Evolutionary conservation across 2,329 filamentous ascomycete species (phyloP).

Genomic region (Sclerotinia sclerotiorum): DNA sequence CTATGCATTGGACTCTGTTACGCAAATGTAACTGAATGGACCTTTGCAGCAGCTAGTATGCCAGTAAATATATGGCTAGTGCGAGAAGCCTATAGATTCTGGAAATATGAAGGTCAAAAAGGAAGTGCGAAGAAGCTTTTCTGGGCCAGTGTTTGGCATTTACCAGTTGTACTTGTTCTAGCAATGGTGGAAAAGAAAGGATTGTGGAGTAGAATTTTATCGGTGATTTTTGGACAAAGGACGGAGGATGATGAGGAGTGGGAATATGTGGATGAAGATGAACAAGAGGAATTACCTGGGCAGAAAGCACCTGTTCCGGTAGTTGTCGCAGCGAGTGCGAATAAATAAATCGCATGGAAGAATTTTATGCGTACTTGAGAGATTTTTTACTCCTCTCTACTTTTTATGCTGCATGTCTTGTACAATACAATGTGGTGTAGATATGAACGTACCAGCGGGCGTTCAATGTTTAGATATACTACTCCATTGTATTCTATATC

Average conservation of each 20-base stretch:
- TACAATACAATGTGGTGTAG: background rate
- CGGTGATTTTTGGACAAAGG: constrained; percentile 59
- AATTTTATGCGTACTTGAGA: background rate
- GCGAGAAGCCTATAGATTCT: constrained; percentile 78
- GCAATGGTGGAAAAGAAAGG: constrained; percentile 93
- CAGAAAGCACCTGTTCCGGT: constrained; percentile 3
- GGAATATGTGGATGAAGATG: constrained; percentile 45
- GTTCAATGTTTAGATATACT: background rate
- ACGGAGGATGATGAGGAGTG: constrained; percentile 57
- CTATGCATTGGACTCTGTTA: constrained; percentile 80
- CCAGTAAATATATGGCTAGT: constrained; percentile 85
- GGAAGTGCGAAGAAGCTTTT: constrained; percentile 84
- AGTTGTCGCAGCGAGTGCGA: background rate
- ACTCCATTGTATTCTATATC: background rate
- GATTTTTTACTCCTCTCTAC: background rate
- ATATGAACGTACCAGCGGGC: background rate
- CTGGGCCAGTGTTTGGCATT: constrained; percentile 97
- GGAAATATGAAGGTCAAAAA: constrained; percentile 71
- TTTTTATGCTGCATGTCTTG: background rate
- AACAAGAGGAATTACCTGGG: constrained; percentile 15
- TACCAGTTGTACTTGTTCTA: constrained; percentile 85
- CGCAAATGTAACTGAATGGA: constrained; percentile 78
- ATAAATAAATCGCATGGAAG: background rate
- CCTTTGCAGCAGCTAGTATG: constrained; percentile 76
- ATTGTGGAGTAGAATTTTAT: constrained; percentile 81